Evolutionary conservation across 805 yeast species (phyloP), one percentile per base, ranked within the genome.

Genomic region (Candida nanaspora): DNA sequence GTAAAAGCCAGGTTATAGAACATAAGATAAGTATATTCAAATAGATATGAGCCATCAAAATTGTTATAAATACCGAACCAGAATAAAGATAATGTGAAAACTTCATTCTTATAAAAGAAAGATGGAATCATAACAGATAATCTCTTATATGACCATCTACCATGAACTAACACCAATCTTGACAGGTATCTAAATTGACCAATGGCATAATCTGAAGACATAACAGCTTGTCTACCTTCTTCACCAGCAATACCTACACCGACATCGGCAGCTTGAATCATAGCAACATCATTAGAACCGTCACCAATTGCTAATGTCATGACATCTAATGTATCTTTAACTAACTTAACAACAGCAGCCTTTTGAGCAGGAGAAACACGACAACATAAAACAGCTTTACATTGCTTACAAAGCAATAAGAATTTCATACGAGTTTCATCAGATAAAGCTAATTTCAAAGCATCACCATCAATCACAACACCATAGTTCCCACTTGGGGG

Each of bases 191-290:
- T 62, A 65, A 84, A 84, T 59, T 84, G 93, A 2, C 88, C 94
- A 52, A 84, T 67, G 3, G 88, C 91, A 58, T 82, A 84, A 64
- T 84, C 94, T 0, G 89, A 78, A 1, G 87, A 77, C 94, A 84
- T 84, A 9, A 80, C 93, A 2, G 94, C 94, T 54, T 83, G 89
- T 39, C 93, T 65, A 44, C 94, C 94, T 63, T 84, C 94, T 51
- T 82, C 86, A 48, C 94, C 94, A 6, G 88, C 91, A 53, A 84
- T 83, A 47, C 94, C 94, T 30, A 85, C 81, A 42, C 94, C 94
- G 27, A 85, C 78, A 56, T 85, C 82, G 4, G 94, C 91, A 27
- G 86, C 83, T 53, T 83, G 91, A 46, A 84, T 85, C 94, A 84
- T 84, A 8, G 93, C 85, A 38, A 84, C 93, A 58, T 84, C 94